Conservation (phyloP, 495 filamentous ascomycete genomes). For the Trichoderma orchidacearum region DNA sequence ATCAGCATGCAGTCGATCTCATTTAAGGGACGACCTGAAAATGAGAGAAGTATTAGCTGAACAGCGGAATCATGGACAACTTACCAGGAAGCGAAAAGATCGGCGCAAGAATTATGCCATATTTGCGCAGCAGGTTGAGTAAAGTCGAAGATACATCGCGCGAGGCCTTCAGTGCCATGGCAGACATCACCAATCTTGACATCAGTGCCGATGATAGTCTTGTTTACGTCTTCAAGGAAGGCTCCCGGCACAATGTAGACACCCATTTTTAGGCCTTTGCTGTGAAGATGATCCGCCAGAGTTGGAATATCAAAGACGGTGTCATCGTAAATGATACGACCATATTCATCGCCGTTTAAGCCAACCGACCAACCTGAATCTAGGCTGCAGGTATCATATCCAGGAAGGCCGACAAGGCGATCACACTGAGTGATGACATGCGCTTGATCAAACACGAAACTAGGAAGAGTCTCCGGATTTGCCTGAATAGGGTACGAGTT, state of each 20-base stretch:
- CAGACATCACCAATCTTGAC: constrained; percentile 12
- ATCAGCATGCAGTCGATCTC: too few species aligned
- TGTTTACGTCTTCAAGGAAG: constrained; percentile 11
- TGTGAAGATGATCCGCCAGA: constrained; percentile 12
- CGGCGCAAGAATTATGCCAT: constrained; percentile 16
- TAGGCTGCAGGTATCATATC: constrained; percentile 9
- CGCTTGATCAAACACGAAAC: not conserved
- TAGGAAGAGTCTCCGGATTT: not conserved
- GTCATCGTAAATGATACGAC: constrained; percentile 13
- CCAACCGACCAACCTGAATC: constrained; percentile 17
- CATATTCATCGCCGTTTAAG: constrained; percentile 14
- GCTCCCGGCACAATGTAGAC: constrained; percentile 17
- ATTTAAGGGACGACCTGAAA: too few species aligned
- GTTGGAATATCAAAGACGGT: constrained; percentile 9
- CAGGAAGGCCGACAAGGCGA: not conserved
- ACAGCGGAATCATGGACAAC: too few species aligned
- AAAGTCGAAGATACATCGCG: constrained; percentile 14
- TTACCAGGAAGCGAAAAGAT: constrained; percentile 10
- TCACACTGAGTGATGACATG: not conserved
- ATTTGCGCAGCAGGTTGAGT: constrained; percentile 10
- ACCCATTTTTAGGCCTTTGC: constrained; percentile 13
- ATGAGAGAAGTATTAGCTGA: too few species aligned
- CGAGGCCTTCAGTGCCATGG: constrained; percentile 10
- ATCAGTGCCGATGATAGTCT: constrained; percentile 12
- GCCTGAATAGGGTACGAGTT: not conserved